Percentiles rank a stretch among this genome's conserved stretches.
Conservation (phyloP, 2,329 filamentous ascomycete genomes). For the Camillea tinctor region DNA sequence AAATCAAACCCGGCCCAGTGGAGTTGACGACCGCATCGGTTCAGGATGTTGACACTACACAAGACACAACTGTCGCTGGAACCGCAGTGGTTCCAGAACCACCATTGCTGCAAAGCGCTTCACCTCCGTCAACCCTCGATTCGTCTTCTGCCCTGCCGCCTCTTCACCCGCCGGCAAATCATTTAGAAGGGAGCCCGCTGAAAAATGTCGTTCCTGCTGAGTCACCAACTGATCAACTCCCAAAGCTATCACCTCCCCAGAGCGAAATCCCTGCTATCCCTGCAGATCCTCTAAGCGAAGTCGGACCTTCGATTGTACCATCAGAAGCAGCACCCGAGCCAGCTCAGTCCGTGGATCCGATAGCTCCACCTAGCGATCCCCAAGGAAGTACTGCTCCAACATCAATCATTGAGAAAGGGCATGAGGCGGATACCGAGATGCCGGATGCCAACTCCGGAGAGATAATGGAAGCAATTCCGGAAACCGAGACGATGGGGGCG, state of each 20-base stretch:
- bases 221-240: conserved; percentile 42
- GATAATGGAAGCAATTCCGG: neutral
- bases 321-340: conserved; percentile 10
- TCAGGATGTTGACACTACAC: conserved; percentile 6
- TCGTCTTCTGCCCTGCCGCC: conserved; percentile 31
- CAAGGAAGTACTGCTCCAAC: neutral
- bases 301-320: neutral
- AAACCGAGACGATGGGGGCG: neutral
- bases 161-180: conserved; percentile 26
- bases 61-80: conserved; percentile 4
- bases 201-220: conserved; percentile 48
- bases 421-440: conserved; percentile 14
- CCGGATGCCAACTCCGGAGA: conserved; percentile 2
- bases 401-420: neutral
- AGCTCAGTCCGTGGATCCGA: conserved; percentile 3
- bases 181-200: conserved; percentile 50
- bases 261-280: conserved; percentile 2
- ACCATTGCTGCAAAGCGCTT: conserved; percentile 7
- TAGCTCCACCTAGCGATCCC: neutral
- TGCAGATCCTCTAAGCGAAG: neutral
- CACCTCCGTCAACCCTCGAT: conserved; percentile 29
- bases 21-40: conserved; percentile 34
- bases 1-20: conserved; percentile 31
- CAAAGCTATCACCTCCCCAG: conserved; percentile 19
- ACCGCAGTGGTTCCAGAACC: conserved; percentile 15